Percentiles rank a stretch among this genome's conserved stretches.
Evolutionary conservation across 2,329 filamentous ascomycete species (phyloP).

Genomic region (Phialocephala subalpina): DNA sequence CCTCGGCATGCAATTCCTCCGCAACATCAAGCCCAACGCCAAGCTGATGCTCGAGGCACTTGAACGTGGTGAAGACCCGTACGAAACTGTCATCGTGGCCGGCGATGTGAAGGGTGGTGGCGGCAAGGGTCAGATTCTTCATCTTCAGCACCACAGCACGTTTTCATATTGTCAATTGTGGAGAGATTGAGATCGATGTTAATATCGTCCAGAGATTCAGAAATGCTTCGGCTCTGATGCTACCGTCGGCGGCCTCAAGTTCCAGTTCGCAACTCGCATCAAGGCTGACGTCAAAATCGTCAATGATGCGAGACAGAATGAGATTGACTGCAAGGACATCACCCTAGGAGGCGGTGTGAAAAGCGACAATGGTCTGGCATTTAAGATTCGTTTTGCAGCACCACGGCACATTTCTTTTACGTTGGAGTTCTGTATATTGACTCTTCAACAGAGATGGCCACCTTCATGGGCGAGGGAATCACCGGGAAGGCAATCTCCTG

Average conservation of each 20-base stretch:
- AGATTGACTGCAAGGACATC: slow-evolving; percentile 40
- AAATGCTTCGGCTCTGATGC: slow-evolving; percentile 50
- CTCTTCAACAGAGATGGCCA: slow-evolving; percentile 29
- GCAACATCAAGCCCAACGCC: slow-evolving; percentile 10
- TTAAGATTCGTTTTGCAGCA: background rate
- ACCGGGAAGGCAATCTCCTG: background rate
- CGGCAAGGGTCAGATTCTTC: slow-evolving; percentile 16
- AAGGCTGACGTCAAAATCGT: slow-evolving; percentile 48
- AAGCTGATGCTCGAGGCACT: slow-evolving; percentile 14
- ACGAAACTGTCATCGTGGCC: slow-evolving; percentile 12
- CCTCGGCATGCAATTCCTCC: slow-evolving; percentile 12
- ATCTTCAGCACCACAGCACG: slow-evolving; percentile 11
- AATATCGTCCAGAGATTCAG: slow-evolving; percentile 16
- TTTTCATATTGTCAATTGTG: slow-evolving; percentile 3
- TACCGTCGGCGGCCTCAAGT: slow-evolving; percentile 51
- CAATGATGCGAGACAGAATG: slow-evolving; percentile 35
- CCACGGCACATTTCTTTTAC: background rate
- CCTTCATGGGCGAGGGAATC: slow-evolving; percentile 29
- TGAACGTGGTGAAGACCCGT: slow-evolving; percentile 15
- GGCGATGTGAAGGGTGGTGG: slow-evolving; percentile 15
- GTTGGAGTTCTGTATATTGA: background rate
- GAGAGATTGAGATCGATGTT: slow-evolving; percentile 9
- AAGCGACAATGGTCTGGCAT: slow-evolving; percentile 8
- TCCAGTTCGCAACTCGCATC: slow-evolving; percentile 40
- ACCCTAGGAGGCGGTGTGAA: slow-evolving; percentile 16